Conservation (phyloP, 805 yeast species). For the Teunomyces kruisii region DNA sequence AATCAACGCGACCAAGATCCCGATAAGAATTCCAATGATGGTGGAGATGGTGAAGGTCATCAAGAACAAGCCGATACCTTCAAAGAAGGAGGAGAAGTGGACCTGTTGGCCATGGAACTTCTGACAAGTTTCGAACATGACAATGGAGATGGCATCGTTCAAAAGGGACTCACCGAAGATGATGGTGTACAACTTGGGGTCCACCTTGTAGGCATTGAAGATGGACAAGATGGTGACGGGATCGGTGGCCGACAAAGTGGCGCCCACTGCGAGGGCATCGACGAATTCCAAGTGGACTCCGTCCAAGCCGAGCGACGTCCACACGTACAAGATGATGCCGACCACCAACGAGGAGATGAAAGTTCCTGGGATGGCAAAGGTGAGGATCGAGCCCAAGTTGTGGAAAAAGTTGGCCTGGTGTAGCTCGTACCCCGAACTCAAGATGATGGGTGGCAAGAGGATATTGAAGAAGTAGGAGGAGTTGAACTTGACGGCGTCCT, state of each 20-base stretch:
- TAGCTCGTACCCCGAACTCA: conserved; percentile 94
- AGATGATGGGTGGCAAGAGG: conserved; percentile 90
- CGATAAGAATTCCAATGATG: conserved; percentile 84
- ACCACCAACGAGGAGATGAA: conserved; percentile 87
- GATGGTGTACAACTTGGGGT: conserved; percentile 94
- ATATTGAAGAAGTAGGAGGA: conserved; percentile 93
- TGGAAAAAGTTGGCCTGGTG: conserved; percentile 94
- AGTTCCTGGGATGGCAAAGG: conserved; percentile 97
- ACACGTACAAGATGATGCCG: conserved; percentile 82
- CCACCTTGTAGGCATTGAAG: conserved; percentile 96
- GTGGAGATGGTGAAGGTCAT: conserved; percentile 92
- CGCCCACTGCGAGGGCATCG: conserved; percentile 97
- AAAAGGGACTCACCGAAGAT: conserved; percentile 94
- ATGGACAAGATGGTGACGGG: conserved; percentile 96
- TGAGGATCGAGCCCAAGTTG: conserved; percentile 85
- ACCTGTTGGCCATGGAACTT: conserved; percentile 86
- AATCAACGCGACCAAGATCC: conserved; percentile 83
- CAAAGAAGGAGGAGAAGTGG: conserved; percentile 73
- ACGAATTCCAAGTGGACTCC: conserved; percentile 87
- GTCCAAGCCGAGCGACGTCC: conserved; percentile 92
- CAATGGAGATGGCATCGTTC: conserved; percentile 97
- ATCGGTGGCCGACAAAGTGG: conserved; percentile 96
- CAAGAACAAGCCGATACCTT: conserved; percentile 90
- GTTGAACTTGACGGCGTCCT: conserved; percentile 93
- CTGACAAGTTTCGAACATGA: conserved; percentile 98